Conservation (phyloP, 139 green algal species). For the Pleodorina starrii region DNA sequence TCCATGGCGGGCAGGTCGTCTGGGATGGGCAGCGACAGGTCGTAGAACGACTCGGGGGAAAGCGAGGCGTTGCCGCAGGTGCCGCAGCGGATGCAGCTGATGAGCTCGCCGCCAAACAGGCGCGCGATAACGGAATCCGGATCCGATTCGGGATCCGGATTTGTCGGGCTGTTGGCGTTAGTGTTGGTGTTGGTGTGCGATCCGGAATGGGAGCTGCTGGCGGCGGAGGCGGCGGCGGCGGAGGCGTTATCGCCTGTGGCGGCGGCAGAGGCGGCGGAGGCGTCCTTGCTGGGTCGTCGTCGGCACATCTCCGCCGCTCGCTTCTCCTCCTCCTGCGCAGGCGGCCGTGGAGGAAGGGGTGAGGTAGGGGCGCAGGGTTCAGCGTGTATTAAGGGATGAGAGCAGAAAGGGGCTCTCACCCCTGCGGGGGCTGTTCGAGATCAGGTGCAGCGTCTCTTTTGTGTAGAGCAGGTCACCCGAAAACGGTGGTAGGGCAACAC, state of each 20-base stretch:
- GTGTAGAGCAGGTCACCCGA: too few species aligned
- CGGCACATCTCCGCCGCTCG: slow-evolving; percentile 39
- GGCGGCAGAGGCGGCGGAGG: background rate
- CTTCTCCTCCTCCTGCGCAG: slow-evolving; percentile 56
- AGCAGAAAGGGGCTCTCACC: too few species aligned
- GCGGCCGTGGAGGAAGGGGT: too few species aligned
- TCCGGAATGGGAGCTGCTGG: too few species aligned
- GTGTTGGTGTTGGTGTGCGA: too few species aligned
- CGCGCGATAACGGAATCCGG: background rate
- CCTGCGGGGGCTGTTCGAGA: too few species aligned
- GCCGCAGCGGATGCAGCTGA: slow-evolving; percentile 60
- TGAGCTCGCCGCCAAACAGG: slow-evolving; percentile 74
- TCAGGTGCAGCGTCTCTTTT: too few species aligned
- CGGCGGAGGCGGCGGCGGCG: background rate
- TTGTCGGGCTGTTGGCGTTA: too few species aligned
- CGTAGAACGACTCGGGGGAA: slow-evolving; percentile 63
- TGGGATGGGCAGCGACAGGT: slow-evolving; percentile 79
- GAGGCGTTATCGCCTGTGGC: background rate
- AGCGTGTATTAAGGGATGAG: too few species aligned
- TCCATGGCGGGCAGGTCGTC: slow-evolving; percentile 25
- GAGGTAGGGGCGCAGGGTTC: too few species aligned
- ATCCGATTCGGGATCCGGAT: too few species aligned
- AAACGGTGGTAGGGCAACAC: too few species aligned
- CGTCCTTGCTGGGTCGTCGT: background rate
- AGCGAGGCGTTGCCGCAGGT: slow-evolving; percentile 58